A percentile compares a stretch with the other conserved stretches of the same genome.
These are phyloP conservation scores for Lasiosphaeriaceae sp. DNA, from an alignment of 495 filamentous ascomycete species.

Conservation along the genomic window DNA sequence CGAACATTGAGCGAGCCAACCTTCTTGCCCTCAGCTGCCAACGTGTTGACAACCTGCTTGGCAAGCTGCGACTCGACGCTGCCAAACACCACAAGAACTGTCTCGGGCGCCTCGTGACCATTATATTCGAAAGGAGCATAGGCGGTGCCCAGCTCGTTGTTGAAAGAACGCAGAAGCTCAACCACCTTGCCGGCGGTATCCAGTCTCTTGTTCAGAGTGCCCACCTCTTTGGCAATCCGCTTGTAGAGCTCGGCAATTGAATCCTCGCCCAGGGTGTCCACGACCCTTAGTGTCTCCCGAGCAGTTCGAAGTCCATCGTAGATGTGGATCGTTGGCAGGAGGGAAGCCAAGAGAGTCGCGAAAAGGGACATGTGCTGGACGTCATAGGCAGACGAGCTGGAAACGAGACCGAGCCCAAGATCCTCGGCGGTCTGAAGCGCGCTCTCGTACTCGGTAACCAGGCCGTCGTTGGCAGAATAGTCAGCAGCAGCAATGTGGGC, in stretches of 20 bases:
- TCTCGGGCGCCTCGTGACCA: constrained; percentile 72
- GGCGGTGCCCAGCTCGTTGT: constrained; percentile 87
- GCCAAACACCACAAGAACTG: constrained; percentile 87
- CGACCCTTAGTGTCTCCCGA: constrained; percentile 78
- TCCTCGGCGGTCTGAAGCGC: constrained; percentile 84
- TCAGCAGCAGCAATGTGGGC: constrained; percentile 93
- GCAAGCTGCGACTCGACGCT: constrained; percentile 83
- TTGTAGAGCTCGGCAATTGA: constrained; percentile 69
- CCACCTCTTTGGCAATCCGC: constrained; percentile 55
- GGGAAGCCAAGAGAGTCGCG: constrained; percentile 72
- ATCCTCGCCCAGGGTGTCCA: constrained; percentile 73
- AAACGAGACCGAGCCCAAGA: constrained; percentile 78
- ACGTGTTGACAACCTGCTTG: constrained; percentile 70
- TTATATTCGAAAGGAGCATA: constrained; percentile 93
- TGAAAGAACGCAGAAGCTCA: constrained; percentile 74
- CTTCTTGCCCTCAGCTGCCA: constrained; percentile 66
- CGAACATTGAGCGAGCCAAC: constrained; percentile 88
- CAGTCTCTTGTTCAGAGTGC: constrained; percentile 63
- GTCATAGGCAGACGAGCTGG: constrained; percentile 82
- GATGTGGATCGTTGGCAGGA: constrained; percentile 82
- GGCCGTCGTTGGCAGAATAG: constrained; percentile 63
- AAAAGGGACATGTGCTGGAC: constrained; percentile 93
- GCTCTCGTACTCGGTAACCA: constrained; percentile 84
- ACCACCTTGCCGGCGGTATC: constrained; percentile 70
- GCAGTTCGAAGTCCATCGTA: constrained; percentile 88